Evolutionary conservation across 2,329 filamentous ascomycete genomes (phyloP), one percentile per base, ranked within the genome.

Genomic region (Botryotinia convoluta): DNA sequence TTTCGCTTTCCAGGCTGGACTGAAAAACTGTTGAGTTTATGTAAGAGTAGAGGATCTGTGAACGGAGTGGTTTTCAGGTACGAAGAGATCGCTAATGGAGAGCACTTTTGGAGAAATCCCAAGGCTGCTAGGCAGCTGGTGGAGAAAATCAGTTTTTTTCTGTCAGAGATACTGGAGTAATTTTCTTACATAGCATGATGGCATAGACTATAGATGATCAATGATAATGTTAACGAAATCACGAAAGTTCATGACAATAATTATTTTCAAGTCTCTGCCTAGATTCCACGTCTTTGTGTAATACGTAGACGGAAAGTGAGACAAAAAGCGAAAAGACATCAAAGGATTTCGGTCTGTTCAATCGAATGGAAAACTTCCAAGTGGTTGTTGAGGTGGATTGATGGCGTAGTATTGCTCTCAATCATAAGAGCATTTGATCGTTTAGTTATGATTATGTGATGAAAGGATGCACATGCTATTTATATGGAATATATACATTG

Each of bases 101-200:
- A 72, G 10, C 71, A 72, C 29, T 72, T 72, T 32, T 72, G 71
- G 71, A 72, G 71, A 32, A 59, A 51, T 12, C 6, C 37, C 10
- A 14, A 22, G 12, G 71, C 71, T 18, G 51, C 71, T 12, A 39
- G 54, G 37, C 57, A 45, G 37, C 29, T 72, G 42, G 48, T 32
- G 22, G 62, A 32, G 32, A 35, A 22, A 10, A 68, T 69, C 22
- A 29, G 51, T 7, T 4, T 7, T 1, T 72, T 72, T 18, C 12
- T 69, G 29, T n/a, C 35, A 4, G 42, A 59, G 22, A 68, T 68
- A 42, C 26, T 22, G 2, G 63, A 16, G 45, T 67, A 16, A 51
- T 6, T 20, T 12, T 18, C 5, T 44, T 14, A 18, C 3, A n/a
- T 20, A 9, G 37, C 8, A 37, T 42, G 37, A 44, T 63, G 42